These are phyloP conservation scores for Epicoccum nigrum DNA, from an alignment of 2,329 filamentous ascomycete genomes.

Conservation along the genomic window DNA sequence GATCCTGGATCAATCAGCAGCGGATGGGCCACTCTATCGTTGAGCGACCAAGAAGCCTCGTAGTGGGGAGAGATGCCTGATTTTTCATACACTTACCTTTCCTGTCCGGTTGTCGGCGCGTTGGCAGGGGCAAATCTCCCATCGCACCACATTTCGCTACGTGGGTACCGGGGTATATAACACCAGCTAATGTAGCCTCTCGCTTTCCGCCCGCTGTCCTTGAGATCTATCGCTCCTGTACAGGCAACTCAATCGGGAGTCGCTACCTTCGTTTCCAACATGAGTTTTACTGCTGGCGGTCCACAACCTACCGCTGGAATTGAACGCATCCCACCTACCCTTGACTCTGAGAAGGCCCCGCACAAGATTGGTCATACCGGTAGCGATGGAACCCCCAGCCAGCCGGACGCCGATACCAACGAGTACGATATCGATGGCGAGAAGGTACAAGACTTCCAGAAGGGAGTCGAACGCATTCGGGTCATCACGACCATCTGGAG, in stretches of 20 bases:
- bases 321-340: constrained; percentile 18
- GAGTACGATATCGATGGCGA: constrained; percentile 16
- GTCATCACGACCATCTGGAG: constrained; percentile 51
- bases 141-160: constrained; percentile 3
- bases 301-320: constrained; percentile 18
- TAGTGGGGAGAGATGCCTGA: constrained; percentile 27
- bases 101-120: constrained; percentile 33
- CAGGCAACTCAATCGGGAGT: constrained; percentile 14
- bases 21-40: constrained; percentile 18
- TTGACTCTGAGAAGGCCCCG: constrained; percentile 32
- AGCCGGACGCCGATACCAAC: constrained; percentile 21
- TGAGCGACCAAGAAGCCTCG: constrained; percentile 30
- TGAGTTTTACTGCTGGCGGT: constrained; percentile 20
- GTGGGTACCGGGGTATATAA: constrained; percentile 27
- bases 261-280: constrained; percentile 11
- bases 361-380: constrained; percentile 1
- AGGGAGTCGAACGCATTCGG: constrained; percentile 49
- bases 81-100: constrained; percentile 27
- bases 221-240: constrained; percentile 20
- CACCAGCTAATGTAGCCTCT: constrained; percentile 14
- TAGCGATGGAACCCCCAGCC: constrained; percentile 14
- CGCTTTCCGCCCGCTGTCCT: constrained; percentile 12
- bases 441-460: constrained; percentile 41
- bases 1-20: constrained; percentile 32
- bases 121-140: constrained; percentile 14